Evolutionary conservation across 768 basidiomycete species (phyloP).

Genomic region (Lactarius vividus): DNA sequence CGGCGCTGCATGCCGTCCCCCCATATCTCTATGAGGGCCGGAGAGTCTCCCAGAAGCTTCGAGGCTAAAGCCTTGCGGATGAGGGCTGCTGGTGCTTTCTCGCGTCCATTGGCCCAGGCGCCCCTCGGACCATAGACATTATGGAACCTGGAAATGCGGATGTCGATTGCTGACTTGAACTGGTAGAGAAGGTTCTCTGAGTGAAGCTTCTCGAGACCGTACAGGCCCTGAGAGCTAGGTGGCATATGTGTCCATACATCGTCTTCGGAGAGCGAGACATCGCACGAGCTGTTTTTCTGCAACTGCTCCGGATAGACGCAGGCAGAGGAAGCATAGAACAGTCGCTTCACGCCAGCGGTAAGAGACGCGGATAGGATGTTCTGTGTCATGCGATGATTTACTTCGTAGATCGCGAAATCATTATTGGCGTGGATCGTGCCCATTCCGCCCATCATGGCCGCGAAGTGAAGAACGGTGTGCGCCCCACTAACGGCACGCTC

Average conservation of each 20-base stretch:
- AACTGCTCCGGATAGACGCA: slow-evolving; percentile 53
- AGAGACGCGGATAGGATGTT: slow-evolving; percentile 45
- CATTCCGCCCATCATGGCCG: slow-evolving; percentile 66
- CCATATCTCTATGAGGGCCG: slow-evolving; percentile 50
- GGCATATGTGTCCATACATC: slow-evolving; percentile 42
- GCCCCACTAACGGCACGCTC: slow-evolving; percentile 40
- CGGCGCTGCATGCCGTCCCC: slow-evolving; percentile 52
- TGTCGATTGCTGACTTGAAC: slow-evolving; percentile 34
- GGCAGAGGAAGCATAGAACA: slow-evolving; percentile 58
- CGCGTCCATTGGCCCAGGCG: slow-evolving; percentile 51
- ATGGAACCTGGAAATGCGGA: slow-evolving; percentile 55
- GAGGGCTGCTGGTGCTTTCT: slow-evolving; percentile 58
- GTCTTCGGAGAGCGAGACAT: slow-evolving; percentile 46
- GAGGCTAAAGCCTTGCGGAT: slow-evolving; percentile 50
- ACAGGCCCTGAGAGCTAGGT: slow-evolving; percentile 52
- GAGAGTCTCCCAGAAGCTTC: slow-evolving; percentile 25
- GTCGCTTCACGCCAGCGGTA: slow-evolving; percentile 39
- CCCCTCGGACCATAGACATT: slow-evolving; percentile 58
- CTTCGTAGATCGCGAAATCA: slow-evolving; percentile 46
- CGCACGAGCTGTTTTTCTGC: slow-evolving; percentile 36
- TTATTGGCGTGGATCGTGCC: slow-evolving; percentile 54
- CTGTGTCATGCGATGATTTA: slow-evolving; percentile 50
- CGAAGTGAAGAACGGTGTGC: slow-evolving; percentile 51
- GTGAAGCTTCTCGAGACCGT: slow-evolving; percentile 56
- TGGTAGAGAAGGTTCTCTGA: slow-evolving; percentile 47